Conservation (phyloP, 2,329 filamentous ascomycete species). For the Phaeosphaeria sp. region DNA sequence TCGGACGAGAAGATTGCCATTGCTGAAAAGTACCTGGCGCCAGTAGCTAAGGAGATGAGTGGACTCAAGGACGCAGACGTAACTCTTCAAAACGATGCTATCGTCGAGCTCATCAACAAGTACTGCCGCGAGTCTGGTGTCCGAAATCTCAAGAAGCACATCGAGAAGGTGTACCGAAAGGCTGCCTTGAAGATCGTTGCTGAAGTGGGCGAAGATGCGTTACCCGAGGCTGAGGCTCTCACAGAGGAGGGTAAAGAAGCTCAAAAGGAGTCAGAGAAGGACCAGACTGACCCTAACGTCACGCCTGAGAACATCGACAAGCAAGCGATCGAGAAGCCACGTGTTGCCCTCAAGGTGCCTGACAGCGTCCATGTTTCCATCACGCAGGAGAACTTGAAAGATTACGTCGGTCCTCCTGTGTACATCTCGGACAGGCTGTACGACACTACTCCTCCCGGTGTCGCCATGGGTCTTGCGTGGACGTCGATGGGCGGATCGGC, state of each 20-base stretch:
- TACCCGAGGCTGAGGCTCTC: slow-evolving; percentile 80
- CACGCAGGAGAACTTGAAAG: slow-evolving; percentile 86
- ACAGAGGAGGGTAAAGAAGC: slow-evolving; percentile 87
- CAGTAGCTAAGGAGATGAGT: slow-evolving; percentile 91
- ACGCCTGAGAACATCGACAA: slow-evolving; percentile 63
- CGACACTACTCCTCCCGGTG: slow-evolving; percentile 89
- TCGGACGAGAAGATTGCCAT: slow-evolving; percentile 99
- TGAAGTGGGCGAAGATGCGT: slow-evolving; percentile 83
- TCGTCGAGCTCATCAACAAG: slow-evolving; percentile 96
- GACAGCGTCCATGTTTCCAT: slow-evolving; percentile 87
- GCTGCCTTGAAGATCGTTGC: slow-evolving; percentile 96
- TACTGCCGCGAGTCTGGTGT: slow-evolving; percentile 98
- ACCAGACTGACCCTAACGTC: slow-evolving; percentile 67
- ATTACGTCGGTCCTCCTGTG: slow-evolving; percentile 94
- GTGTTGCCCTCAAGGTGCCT: slow-evolving; percentile 80
- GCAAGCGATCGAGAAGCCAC: slow-evolving; percentile 69
- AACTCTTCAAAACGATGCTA: slow-evolving; percentile 82
- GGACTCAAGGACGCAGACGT: slow-evolving; percentile 91
- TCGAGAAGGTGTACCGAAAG: slow-evolving; percentile 98
- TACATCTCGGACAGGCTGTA: slow-evolving; percentile 97
- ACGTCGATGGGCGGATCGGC: slow-evolving; percentile 96
- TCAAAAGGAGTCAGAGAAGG: slow-evolving; percentile 72
- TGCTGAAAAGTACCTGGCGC: slow-evolving; percentile 88
- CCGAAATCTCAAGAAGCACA: slow-evolving; percentile 98
- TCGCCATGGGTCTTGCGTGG: slow-evolving; percentile 98